A percentile compares a stretch with the other conserved stretches of the same genome.
phyloP scores from a whole-genome alignment of 1,284 basidiomycete species.

The Austroboletus novae-zelandiae region DNA sequence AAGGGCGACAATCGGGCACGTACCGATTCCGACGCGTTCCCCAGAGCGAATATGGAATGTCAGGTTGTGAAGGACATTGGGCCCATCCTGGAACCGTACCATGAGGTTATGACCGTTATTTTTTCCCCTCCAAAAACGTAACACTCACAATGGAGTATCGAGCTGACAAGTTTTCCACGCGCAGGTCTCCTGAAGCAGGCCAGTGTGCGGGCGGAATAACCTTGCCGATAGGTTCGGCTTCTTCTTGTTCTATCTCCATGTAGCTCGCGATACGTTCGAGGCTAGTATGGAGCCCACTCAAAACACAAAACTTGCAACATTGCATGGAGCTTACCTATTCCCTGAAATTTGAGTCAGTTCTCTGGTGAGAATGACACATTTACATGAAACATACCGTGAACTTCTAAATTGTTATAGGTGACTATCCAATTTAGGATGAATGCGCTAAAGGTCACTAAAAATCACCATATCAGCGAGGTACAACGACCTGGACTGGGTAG shows the following conservation, averaged over 20 bases:
- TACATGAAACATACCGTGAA: conserved; percentile 5
- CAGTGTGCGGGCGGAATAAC: conserved; percentile 74
- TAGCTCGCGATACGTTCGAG: conserved; percentile 78
- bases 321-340: conserved; percentile 9
- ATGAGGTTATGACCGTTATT: not conserved
- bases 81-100: conserved; percentile 1
- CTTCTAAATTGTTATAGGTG: conserved; percentile 8
- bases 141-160: conserved; percentile 45
- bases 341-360: conserved; percentile 2
- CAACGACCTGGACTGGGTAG: conserved; percentile 37
- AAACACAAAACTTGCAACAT: not conserved
- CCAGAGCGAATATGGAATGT: conserved; percentile 10
- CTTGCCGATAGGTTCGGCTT: conserved; percentile 38
- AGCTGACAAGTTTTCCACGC: conserved; percentile 58
- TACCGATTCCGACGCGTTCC: conserved; percentile 14
- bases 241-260: conserved; percentile 71
- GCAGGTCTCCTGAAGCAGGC: conserved; percentile 70
- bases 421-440: conserved; percentile 9
- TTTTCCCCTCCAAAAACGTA: not conserved
- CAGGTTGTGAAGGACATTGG: conserved; percentile 6
- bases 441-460: conserved; percentile 2
- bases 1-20: not conserved
- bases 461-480: not conserved
- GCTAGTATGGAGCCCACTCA: conserved; percentile 38
- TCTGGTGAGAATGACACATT: not conserved